Conservation (phyloP, 176 grass and related monocot genomes). For the Triticum turgidum region DNA sequence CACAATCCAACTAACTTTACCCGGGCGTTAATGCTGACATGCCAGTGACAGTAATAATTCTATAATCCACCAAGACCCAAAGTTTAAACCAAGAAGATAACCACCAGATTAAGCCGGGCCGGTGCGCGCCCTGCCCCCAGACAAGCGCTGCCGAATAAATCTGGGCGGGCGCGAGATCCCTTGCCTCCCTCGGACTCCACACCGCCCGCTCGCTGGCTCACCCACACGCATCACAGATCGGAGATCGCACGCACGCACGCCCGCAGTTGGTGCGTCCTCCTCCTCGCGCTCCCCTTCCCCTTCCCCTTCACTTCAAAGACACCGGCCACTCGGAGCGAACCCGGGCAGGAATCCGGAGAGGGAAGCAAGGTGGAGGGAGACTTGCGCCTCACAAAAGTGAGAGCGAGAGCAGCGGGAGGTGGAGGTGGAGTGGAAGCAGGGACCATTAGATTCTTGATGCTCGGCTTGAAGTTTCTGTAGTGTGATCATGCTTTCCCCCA, state of each 20-base stretch:
- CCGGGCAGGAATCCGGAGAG: conserved; percentile 24
- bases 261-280: conserved; percentile 33
- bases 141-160: conserved; percentile 26
- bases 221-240: conserved; percentile 16
- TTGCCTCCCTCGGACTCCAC: conserved; percentile 51
- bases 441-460: conserved; percentile 25
- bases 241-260: not conserved
- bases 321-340: conserved; percentile 30
- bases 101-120: not conserved
- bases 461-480: not conserved
- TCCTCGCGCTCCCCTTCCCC: not conserved
- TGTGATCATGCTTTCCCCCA: conserved; percentile 3
- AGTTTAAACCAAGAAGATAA: conserved; percentile 23
- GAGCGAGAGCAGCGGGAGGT: not conserved
- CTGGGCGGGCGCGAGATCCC: conserved; percentile 33
- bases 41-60: not conserved
- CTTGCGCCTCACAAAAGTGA: conserved; percentile 42
- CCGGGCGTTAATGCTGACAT: not conserved
- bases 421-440: not conserved
- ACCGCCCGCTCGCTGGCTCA: not conserved
- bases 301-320: conserved; percentile 60
- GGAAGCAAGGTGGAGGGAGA: not conserved
- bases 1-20: not conserved
- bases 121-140: not conserved
- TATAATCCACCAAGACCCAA: not conserved